Percentiles rank a stretch among this genome's conserved stretches.
These are phyloP conservation scores for Endothia cerciana DNA, from an alignment of 2,329 filamentous ascomycete species.

Conservation along the genomic window DNA sequence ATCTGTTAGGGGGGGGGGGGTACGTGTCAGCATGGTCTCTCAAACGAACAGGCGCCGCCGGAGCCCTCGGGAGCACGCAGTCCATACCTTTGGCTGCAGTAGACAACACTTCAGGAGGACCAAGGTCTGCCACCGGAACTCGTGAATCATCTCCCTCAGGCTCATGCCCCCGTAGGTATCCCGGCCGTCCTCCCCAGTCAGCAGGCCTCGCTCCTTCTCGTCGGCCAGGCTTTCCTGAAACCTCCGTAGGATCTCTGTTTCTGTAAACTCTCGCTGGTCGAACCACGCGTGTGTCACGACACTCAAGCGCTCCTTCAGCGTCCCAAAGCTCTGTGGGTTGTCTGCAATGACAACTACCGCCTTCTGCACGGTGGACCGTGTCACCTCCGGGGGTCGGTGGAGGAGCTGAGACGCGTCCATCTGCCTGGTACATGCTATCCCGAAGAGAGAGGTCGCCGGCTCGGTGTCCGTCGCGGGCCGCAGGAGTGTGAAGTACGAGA, in stretches of 20 bases:
- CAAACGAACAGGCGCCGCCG: not conserved
- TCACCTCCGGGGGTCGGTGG: constrained; percentile 84
- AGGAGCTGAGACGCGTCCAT: constrained; percentile 79
- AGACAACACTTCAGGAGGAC: constrained; percentile 93
- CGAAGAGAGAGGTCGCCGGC: constrained; percentile 83
- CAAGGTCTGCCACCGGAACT: constrained; percentile 93
- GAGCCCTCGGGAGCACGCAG: not conserved
- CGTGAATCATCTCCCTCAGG: constrained; percentile 86
- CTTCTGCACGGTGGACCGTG: constrained; percentile 97
- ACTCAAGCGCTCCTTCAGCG: constrained; percentile 85
- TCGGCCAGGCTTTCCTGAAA: constrained; percentile 88
- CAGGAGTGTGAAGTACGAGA: constrained; percentile 95
- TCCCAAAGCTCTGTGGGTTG: constrained; percentile 85
- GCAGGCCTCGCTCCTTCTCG: constrained; percentile 60
- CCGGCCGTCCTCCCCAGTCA: constrained; percentile 70
- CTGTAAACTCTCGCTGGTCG: constrained; percentile 88
- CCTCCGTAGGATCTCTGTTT: constrained; percentile 84
- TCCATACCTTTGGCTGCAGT: constrained; percentile 84
- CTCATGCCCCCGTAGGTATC: constrained; percentile 91
- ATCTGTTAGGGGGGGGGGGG: constrained; percentile 70
- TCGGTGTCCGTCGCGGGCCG: constrained; percentile 58
- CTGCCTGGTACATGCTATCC: constrained; percentile 93
- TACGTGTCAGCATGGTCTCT: constrained; percentile 2
- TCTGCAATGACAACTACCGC: constrained; percentile 95
- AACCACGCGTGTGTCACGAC: constrained; percentile 97